Evolutionary conservation across 768 basidiomycete genomes (phyloP).

Genomic region (Lentinula lateritia): DNA sequence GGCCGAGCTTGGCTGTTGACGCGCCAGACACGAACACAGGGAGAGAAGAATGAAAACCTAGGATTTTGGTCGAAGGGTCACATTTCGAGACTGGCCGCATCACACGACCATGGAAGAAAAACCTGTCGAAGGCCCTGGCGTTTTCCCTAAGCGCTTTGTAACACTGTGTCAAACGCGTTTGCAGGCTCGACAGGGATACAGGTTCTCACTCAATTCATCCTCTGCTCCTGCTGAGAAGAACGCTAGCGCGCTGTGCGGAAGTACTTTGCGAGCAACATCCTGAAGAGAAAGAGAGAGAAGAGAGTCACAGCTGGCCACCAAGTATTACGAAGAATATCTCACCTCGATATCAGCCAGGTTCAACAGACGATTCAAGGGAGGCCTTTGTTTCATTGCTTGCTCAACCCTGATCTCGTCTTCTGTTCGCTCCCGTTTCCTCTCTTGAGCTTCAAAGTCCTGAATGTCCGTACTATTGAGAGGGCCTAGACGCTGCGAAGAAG

Average conservation of each 20-base stretch:
- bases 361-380: slow-evolving; percentile 64
- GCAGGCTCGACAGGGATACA: neutral
- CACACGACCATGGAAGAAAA: slow-evolving; percentile 85
- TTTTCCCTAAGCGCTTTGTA: slow-evolving; percentile 59
- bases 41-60: slow-evolving; percentile 64
- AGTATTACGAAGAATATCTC: slow-evolving; percentile 4
- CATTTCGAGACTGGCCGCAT: slow-evolving; percentile 61
- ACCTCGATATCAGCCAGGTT: slow-evolving; percentile 84
- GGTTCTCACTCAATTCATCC: slow-evolving; percentile 68
- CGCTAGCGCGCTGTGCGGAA: slow-evolving; percentile 71
- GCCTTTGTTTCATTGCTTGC: slow-evolving; percentile 52
- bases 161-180: neutral
- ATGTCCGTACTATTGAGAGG: slow-evolving; percentile 45
- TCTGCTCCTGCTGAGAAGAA: slow-evolving; percentile 88
- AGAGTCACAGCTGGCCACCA: neutral
- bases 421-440: slow-evolving; percentile 43
- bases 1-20: slow-evolving; percentile 80
- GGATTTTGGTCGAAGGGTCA: slow-evolving; percentile 67
- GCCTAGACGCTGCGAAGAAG: slow-evolving; percentile 69
- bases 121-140: slow-evolving; percentile 71
- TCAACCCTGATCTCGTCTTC: slow-evolving; percentile 69
- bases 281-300: slow-evolving; percentile 18
- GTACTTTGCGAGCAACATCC: slow-evolving; percentile 66
- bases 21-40: slow-evolving; percentile 84
- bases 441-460: slow-evolving; percentile 27